Base-by-base conservation (phyloP, 192 early-diverging fungal species). In the Backusella liffmaniae region DNA sequence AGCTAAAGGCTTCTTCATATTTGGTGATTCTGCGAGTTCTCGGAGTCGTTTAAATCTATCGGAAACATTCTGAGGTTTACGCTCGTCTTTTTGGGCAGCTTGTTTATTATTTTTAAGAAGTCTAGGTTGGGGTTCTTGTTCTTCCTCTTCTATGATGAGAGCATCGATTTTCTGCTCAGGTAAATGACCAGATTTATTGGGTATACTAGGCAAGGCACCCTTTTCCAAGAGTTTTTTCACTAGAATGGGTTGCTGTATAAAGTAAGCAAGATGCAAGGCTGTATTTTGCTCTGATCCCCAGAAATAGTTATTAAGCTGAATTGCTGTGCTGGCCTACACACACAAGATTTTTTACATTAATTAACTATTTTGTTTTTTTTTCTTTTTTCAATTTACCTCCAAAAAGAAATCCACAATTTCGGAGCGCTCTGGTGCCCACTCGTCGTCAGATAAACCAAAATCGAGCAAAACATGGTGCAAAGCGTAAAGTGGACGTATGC, bases 261-360 rank as follows among this genome's bases (percentile, higher is more conserved):
- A 77, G 13, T 53, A 68, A 41, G 76, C 76, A 32, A 77, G 51
- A 62, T 77, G 76, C n/a, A 77, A 23, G 12, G 23, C 44, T 13
- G 76, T 77, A 49, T 77, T 77, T 26, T 77, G 16, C 23, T 44
- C 70, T 23, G 69, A 30, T n/a, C 76, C 76, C 76, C 76, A 77
- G 29, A 37, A 66, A 66, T 18, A 72, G 1, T 70, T 62, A 66
- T 77, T 77, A 9, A 77, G 41, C 6, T 77, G 70, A 7, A 46
- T 49, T 49, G 36, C 42, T 71, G 35, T 71, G 5, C 23, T 49
- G 29, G 41, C 26, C 70, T 71, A 49, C 16, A 5, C 8, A 67
- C 26, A 16, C 35, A 36, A 35, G 13, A 32, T 21, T 13, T 66
- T 67, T 32, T 36, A 32, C 5, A 29, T 41, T n/a, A 18, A 37